phyloP scores from a whole-genome alignment of 345 rosid species.

The Carallia brachiata region DNA sequence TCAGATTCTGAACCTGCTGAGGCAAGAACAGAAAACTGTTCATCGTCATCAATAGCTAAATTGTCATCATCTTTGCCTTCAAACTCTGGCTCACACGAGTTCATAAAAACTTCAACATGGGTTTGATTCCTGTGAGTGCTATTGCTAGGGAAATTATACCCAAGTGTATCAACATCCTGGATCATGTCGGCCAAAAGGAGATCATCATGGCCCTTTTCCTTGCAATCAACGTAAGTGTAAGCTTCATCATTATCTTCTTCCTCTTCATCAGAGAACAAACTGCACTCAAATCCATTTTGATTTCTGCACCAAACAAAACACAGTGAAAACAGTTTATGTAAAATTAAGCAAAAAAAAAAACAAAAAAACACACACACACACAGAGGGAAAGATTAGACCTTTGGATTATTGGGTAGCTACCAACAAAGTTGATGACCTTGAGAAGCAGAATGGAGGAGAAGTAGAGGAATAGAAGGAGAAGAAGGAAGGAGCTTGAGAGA shows the following conservation, averaged over 20 bases:
- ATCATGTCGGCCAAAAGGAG: constrained; percentile 64
- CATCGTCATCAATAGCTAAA: constrained; percentile 35
- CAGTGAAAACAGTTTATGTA: background rate
- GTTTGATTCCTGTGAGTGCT: constrained; percentile 1
- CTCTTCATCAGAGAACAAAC: constrained; percentile 56
- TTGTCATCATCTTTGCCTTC: constrained; percentile 2
- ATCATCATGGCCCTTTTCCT: constrained; percentile 24
- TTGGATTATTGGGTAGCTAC: constrained; percentile 59
- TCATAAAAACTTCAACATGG: constrained; percentile 19
- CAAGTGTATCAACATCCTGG: constrained; percentile 58
- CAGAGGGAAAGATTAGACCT: constrained; percentile 36
- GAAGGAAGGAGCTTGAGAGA: constrained; percentile 62
- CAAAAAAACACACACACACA: too few relatives aligned
- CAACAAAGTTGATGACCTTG: constrained; percentile 57
- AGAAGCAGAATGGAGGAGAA: constrained; percentile 59
- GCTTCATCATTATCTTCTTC: constrained; percentile 49
- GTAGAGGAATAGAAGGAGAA: constrained; percentile 66
- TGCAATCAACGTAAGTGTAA: constrained; percentile 37
- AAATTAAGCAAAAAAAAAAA: background rate
- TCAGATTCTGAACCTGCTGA: constrained; percentile 51
- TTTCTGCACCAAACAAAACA: constrained; percentile 32
- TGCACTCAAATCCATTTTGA: constrained; percentile 55
- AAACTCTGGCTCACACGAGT: constrained; percentile 7
- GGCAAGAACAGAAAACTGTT: constrained; percentile 42
- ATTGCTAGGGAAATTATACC: constrained; percentile 31